Evolutionary conservation across 2,329 filamentous ascomycete genomes (phyloP), one percentile per base, ranked within the genome.

Genomic region (Emericellopsis atlantica): DNA sequence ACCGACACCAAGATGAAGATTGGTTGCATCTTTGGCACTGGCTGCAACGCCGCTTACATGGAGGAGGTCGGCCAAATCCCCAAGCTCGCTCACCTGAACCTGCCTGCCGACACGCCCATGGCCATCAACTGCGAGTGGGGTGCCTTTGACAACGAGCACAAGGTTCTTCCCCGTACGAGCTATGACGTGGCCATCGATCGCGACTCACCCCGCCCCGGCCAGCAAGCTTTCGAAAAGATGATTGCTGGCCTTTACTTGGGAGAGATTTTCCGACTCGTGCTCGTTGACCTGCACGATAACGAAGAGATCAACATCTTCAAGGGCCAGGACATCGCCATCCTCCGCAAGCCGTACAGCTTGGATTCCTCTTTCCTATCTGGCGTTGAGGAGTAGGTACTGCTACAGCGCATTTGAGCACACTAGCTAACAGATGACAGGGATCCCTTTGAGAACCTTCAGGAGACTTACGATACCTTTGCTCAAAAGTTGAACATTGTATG

Each of bases 51-150:
- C 33, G 92, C 92, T 32, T 98, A 98, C 68, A 94, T 98, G 84
- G 92, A 98, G 64, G 66, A 93, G 54, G 85, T 78, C 48, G 88
- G 87, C 48, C 85, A 82, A 11, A 87, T 98, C 48, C 90, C 89
- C 48, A 98, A 98, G 72, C 77, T 98, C 41, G 86, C 84, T 10
- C 79, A 95, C 65, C 76, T 94, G 71, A 92, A 93, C 54, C 75
- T 96, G 32, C 84, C 88, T 39, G 70, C 86, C 0, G 80, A 92
- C 46, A 79, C 79, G 45, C 87, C 82, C 37, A 93, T 95, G 72
- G 88, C 87, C 40, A 95, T 96, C 67, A 95, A 95, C 70, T 95
- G 89, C 68, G 90, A 96, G 62, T 95, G 89, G 76, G 90, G 90
- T 49, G 89, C 90, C 29, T 95, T 96, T 55, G 90, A 95, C 62